Evolutionary conservation across 2,329 filamentous ascomycete genomes (phyloP), one percentile per base, ranked within the genome.

Genomic region (Colletotrichum aenigma): DNA sequence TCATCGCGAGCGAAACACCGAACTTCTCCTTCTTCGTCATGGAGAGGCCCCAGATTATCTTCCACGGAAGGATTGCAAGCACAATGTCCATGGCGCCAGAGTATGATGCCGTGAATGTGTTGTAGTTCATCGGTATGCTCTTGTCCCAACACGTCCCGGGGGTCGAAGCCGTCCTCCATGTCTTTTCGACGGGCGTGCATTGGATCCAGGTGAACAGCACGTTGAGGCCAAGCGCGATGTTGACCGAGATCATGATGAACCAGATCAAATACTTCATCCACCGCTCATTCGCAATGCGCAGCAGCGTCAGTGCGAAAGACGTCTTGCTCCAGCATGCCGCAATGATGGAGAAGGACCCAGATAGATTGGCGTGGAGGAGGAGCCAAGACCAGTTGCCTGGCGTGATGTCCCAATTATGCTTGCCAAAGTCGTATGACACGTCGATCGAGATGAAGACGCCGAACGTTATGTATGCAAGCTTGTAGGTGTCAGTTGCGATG

Each of bases 1-100:
- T 85, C 86, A 87, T 77, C 10, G 86, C 86, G 2, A 85, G 76
- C 12, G 83, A 77, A 1, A 86, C 85, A 6, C 86, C 85, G 16
- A 85, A 75, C 69, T 86, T 86, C 64, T 87, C 86, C 74, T 83
- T 84, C 32, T 78, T 79, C 71, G 81, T 84, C 83, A 87, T 86
- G 9, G 81, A 81, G 16, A 86, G 78, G 1, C 79, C 80, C 85
- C 83, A 85, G 58, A 87, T 83, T 10, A 87, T 82, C 26, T 80
- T 83, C 85, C 84, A 86, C 0, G 86, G 86, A 4, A 87, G 74
- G 2, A 86, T 38, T 0, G 86, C 86, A 9, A 88, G 78, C 4
- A 84, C 71, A 15, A 87, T 82, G n/a, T 87, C 86, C 79, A 85
- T 83, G 2, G 77, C 75, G 1, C 82, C 84, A 3, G 84, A 85